Evolutionary conservation across 306 rosid genomes (phyloP).

Genomic region (Cicer pinnatifidum): DNA sequence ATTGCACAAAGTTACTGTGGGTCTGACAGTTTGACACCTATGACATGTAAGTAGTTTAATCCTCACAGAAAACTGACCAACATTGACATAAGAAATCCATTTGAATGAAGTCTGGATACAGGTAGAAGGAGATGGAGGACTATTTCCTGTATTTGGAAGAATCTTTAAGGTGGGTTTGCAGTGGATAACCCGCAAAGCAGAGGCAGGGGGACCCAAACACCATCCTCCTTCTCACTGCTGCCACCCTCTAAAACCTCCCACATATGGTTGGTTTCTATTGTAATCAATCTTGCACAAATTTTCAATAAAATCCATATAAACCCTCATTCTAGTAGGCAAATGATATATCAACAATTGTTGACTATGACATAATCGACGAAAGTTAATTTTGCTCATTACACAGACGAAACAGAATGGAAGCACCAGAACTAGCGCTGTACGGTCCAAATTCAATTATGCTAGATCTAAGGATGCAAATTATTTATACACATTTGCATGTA

Average conservation of each 20-base stretch:
- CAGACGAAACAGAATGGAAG: slow-evolving; percentile 19
- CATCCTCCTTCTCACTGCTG: slow-evolving; percentile 19
- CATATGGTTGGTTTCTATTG: slow-evolving; percentile 2
- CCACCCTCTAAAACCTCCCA: slow-evolving; percentile 31
- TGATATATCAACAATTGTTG: background rate
- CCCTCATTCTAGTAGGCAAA: slow-evolving; percentile 5
- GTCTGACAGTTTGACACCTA: background rate
- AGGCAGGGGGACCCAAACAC: slow-evolving; percentile 4
- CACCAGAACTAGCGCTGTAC: slow-evolving; percentile 16
- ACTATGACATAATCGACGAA: background rate
- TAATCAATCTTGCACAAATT: background rate
- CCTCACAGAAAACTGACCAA: background rate
- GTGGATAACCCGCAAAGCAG: slow-evolving; percentile 16
- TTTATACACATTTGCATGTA: background rate
- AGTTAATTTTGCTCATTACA: background rate
- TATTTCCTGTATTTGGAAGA: slow-evolving; percentile 3
- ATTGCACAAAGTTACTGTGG: background rate
- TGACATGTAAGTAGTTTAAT: background rate
- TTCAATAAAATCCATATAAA: slow-evolving; percentile 24
- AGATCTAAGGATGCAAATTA: slow-evolving; percentile 19
- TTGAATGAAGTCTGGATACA: slow-evolving; percentile 7
- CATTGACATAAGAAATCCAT: slow-evolving; percentile 27
- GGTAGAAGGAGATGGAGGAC: background rate
- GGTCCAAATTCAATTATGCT: background rate
- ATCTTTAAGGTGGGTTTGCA: background rate